Evolutionary conservation across 2,329 filamentous ascomycete species (phyloP).

Genomic region (Biscogniauxia sp.): DNA sequence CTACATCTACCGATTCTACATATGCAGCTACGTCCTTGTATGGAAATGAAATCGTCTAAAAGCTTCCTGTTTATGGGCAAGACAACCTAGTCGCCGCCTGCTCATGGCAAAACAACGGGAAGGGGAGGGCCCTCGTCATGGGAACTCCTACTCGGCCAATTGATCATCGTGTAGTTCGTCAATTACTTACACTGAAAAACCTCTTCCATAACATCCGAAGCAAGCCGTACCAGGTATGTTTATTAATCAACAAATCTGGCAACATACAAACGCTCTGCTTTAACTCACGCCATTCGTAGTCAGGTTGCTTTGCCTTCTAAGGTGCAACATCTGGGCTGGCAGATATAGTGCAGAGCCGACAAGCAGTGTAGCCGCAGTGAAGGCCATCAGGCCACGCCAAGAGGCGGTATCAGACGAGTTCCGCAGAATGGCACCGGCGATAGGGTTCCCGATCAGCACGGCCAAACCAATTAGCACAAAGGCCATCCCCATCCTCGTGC

Average conservation of each 20-base stretch:
- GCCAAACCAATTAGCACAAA: constrained; percentile 41
- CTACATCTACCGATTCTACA: too few species aligned
- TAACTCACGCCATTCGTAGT: not conserved
- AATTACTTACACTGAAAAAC: too few species aligned
- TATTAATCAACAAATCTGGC: not conserved
- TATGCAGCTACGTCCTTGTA: too few species aligned
- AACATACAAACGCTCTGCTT: not conserved
- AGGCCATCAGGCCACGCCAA: constrained; percentile 15
- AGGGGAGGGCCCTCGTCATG: too few species aligned
- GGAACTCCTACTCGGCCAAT: too few species aligned
- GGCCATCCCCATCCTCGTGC: constrained; percentile 43
- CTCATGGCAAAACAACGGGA: too few species aligned
- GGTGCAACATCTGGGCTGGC: constrained; percentile 5
- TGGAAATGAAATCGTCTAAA: too few species aligned
- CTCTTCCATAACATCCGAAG: too few species aligned
- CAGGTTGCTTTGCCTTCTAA: not conserved
- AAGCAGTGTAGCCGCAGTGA: constrained; percentile 12
- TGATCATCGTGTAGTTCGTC: too few species aligned
- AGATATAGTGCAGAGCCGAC: constrained; percentile 5
- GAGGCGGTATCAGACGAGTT: constrained; percentile 1
- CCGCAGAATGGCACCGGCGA: constrained; percentile 46
- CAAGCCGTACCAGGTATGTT: too few species aligned
- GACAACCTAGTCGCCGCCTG: too few species aligned
- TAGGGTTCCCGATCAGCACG: constrained; percentile 50
- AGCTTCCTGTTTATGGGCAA: too few species aligned